phyloP scores from a whole-genome alignment of 2,329 filamentous ascomycete genomes.

The Colletotrichum godetiae region DNA sequence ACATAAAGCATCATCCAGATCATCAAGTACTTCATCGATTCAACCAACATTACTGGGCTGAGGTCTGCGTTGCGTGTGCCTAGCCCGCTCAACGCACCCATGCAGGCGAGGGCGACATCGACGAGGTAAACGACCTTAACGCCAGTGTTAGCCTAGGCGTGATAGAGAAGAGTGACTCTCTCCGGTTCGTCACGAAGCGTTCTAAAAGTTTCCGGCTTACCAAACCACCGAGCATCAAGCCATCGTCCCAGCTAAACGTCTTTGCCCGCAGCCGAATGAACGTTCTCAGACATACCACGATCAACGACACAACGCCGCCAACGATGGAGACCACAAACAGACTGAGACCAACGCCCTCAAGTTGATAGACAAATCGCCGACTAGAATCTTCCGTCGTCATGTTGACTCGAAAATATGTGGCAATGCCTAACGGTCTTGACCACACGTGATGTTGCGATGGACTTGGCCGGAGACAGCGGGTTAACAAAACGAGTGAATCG shows the following conservation, averaged over 20 bases:
- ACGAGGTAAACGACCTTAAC: slow-evolving; percentile 29
- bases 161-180: no score
- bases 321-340: slow-evolving; percentile 37
- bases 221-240: slow-evolving; percentile 35
- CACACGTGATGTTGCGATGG: no score
- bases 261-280: slow-evolving; percentile 25
- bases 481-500: background rate
- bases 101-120: slow-evolving; percentile 38
- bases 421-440: background rate
- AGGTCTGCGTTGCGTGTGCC: slow-evolving; percentile 38
- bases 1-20: slow-evolving; percentile 43
- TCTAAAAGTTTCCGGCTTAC: slow-evolving; percentile 1
- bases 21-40: slow-evolving; percentile 39
- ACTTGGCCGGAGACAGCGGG: background rate
- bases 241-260: slow-evolving; percentile 34
- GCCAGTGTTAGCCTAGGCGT: background rate
- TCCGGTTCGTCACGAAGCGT: accelerated
- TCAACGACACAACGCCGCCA: slow-evolving; percentile 33
- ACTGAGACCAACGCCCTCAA: slow-evolving; percentile 32
- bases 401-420: background rate
- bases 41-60: slow-evolving; percentile 32
- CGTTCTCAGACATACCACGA: slow-evolving; percentile 36
- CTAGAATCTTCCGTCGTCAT: slow-evolving; percentile 33
- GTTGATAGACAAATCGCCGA: slow-evolving; percentile 24
- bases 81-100: slow-evolving; percentile 37